These are phyloP conservation scores for Erigeron canadensis DNA, from an alignment of 129 eudicot genomes.

Conservation along the genomic window DNA sequence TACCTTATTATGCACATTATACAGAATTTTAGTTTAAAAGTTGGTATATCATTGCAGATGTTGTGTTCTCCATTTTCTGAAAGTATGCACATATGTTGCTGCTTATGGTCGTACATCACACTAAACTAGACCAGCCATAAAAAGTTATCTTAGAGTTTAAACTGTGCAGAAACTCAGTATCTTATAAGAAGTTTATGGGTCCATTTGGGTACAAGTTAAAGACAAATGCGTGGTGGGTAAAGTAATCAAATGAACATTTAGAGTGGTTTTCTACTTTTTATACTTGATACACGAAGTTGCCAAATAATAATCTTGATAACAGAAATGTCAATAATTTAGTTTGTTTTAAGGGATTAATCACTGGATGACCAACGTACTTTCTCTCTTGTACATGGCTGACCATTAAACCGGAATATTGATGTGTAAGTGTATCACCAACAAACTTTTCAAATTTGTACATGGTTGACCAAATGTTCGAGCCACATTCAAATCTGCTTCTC, in stretches of 20 bases:
- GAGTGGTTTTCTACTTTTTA: constrained; percentile 1
- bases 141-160: background rate
- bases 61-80: background rate
- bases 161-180: background rate
- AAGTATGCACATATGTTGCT: background rate
- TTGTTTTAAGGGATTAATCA: too few relatives aligned
- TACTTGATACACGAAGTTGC: background rate
- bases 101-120: background rate
- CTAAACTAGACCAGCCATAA: background rate
- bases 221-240: constrained; percentile 2
- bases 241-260: background rate
- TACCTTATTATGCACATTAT: too few relatives aligned
- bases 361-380: too few relatives aligned
- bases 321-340: background rate
- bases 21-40: background rate
- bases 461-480: too few relatives aligned
- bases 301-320: background rate
- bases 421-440: too few relatives aligned
- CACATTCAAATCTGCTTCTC: too few relatives aligned
- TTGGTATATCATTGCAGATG: background rate
- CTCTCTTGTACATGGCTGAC: too few relatives aligned
- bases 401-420: too few relatives aligned
- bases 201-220: background rate
- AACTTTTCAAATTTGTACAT: too few relatives aligned
- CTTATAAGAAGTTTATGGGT: background rate